These are phyloP conservation scores for Coniochaeta pulveracea DNA, from an alignment of 2,329 filamentous ascomycete species.

Conservation along the genomic window DNA sequence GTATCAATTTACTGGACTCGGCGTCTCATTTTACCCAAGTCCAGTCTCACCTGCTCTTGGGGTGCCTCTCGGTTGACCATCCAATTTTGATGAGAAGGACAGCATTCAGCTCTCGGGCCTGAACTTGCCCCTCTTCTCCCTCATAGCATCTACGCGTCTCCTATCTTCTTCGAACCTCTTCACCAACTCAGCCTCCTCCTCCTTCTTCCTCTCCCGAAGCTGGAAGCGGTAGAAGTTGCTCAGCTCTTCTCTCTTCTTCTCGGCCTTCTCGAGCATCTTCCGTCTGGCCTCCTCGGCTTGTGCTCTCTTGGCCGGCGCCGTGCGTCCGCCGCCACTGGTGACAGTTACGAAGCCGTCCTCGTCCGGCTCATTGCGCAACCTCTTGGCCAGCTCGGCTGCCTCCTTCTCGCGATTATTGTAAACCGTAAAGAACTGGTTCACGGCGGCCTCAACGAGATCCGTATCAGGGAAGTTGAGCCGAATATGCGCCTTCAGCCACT, in stretches of 20 bases:
- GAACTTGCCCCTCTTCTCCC: slow-evolving; percentile 52
- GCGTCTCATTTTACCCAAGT: background rate
- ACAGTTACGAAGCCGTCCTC: slow-evolving; percentile 96
- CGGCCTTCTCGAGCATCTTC: slow-evolving; percentile 52
- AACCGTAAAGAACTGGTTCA: slow-evolving; percentile 79
- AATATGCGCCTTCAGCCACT: slow-evolving; percentile 55
- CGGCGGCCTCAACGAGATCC: slow-evolving; percentile 53
- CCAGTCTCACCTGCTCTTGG: background rate
- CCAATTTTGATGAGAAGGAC: slow-evolving; percentile 6
- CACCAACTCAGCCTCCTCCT: slow-evolving; percentile 56
- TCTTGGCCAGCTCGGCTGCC: slow-evolving; percentile 49
- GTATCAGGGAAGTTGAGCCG: slow-evolving; percentile 60
- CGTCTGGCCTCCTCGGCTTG: slow-evolving; percentile 51
- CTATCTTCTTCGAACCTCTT: slow-evolving; percentile 68
- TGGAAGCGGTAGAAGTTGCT: slow-evolving; percentile 80
- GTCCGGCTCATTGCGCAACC: slow-evolving; percentile 69
- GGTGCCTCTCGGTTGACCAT: background rate
- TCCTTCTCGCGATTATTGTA: slow-evolving; percentile 63
- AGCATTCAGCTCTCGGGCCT: slow-evolving; percentile 32
- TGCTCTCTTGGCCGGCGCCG: slow-evolving; percentile 62
- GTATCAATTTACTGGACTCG: too few species aligned
- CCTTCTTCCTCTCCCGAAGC: slow-evolving; percentile 67
- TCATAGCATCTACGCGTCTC: slow-evolving; percentile 60
- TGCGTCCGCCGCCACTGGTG: slow-evolving; percentile 64
- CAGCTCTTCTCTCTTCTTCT: slow-evolving; percentile 50